phyloP scores from a whole-genome alignment of 2,329 filamentous ascomycete species.

The Hypocrella siamensis region DNA sequence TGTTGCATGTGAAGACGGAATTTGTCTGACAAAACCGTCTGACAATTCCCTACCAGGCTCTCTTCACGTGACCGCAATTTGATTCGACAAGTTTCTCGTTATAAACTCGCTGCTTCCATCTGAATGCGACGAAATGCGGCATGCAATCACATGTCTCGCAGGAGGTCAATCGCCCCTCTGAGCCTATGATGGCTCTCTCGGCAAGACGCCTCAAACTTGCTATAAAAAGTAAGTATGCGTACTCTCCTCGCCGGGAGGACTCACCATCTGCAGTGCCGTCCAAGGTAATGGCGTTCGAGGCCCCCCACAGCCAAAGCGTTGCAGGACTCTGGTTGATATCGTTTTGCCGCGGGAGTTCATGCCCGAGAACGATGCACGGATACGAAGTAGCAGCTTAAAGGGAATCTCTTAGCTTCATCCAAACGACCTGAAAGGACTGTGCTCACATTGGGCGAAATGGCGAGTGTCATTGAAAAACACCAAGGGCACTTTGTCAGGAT shows the following conservation, averaged over 20 bases:
- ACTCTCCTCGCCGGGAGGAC: background rate
- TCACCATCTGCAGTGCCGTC: conserved; percentile 7
- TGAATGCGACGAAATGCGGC: no score
- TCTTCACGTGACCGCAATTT: no score
- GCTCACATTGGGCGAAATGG: conserved; percentile 4
- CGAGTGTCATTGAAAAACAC: conserved; percentile 4
- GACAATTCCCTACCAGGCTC: no score
- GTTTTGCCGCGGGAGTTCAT: conserved; percentile 6
- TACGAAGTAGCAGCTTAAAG: conserved; percentile 3
- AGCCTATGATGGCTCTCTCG: conserved; percentile 5
- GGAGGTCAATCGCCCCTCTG: conserved; percentile 3
- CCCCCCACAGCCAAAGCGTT: conserved; percentile 8
- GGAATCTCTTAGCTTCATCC: background rate
- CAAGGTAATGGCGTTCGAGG: conserved; percentile 7
- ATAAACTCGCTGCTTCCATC: no score
- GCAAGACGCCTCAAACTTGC: conserved; percentile 3
- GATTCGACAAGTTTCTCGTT: no score
- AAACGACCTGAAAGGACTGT: background rate
- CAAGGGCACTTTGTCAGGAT: conserved; percentile 3
- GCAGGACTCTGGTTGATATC: conserved; percentile 4
- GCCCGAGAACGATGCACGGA: conserved; percentile 5
- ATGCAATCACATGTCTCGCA: conserved; percentile 5
- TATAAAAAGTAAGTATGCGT: background rate
- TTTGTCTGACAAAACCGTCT: no score
- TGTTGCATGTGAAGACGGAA: no score